Conservation (phyloP, 1,139 yeast genomes). For the Sporopachydermia cereana region DNA sequence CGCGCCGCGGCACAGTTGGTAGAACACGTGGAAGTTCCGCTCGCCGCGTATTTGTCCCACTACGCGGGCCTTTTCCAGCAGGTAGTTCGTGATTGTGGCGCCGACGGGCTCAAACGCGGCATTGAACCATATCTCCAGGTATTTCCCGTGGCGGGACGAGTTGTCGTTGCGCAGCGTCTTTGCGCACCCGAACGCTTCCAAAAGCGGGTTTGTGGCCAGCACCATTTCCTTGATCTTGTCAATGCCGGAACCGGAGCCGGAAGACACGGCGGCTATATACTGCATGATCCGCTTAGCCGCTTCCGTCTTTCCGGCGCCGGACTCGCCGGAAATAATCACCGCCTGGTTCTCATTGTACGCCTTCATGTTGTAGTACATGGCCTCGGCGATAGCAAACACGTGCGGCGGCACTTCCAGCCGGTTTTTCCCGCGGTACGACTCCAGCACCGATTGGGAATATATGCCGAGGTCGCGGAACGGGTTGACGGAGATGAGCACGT, state of each 20-base stretch:
- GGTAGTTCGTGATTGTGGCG: constrained; percentile 90
- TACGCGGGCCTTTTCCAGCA: constrained; percentile 90
- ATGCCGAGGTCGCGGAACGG: constrained; percentile 96
- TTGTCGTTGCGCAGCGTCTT: constrained; percentile 93
- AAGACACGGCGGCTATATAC: constrained; percentile 83
- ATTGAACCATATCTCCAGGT: constrained; percentile 83
- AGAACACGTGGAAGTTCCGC: constrained; percentile 93
- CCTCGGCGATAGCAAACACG: constrained; percentile 94
- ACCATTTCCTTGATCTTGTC: constrained; percentile 93
- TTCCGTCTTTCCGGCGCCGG: constrained; percentile 98
- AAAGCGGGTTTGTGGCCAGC: constrained; percentile 88
- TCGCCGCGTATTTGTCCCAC: constrained; percentile 88
- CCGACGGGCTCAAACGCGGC: constrained; percentile 78
- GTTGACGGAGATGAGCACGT: constrained; percentile 86
- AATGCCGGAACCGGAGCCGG: constrained; percentile 44
- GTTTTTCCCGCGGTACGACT: constrained; percentile 80
- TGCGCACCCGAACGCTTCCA: constrained; percentile 98
- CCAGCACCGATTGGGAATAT: constrained; percentile 67
- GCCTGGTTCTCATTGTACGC: constrained; percentile 93
- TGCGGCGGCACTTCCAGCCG: constrained; percentile 96
- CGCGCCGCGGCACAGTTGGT: constrained; percentile 90
- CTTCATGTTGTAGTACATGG: constrained; percentile 92
- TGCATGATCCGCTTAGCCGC: constrained; percentile 99
- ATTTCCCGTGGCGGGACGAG: constrained; percentile 96
- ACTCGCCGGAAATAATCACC: constrained; percentile 96